Base-by-base conservation (phyloP, 495 filamentous ascomycete species). In the Aeminium ludgeri region DNA sequence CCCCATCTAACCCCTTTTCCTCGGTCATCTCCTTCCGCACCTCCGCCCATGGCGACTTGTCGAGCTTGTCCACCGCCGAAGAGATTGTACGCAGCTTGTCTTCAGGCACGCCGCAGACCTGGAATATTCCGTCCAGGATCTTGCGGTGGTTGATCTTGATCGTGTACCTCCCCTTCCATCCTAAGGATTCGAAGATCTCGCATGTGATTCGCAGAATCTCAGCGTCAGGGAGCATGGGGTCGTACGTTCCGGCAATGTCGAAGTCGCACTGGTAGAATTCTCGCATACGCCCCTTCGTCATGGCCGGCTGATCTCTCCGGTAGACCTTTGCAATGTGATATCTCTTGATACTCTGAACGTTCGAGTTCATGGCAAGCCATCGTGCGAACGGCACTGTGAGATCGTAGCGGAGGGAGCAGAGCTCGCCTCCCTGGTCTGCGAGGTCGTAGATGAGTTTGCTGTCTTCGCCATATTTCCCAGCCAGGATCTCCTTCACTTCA, bases 201-300 rank as follows among this genome's bases (percentile, higher is more conserved):
- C 67, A 76, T 16, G 82, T 71, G 44, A 94, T 85, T 31, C 78
- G 64, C 44, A 96, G 59, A 40, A 93, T 78, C 64, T 95, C 87
- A n/a, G 87, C 83, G 59, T 95, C 87, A 34, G 87, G 83, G 17
- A 95, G 66, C 87, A 96, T 95, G n/a, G 80, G 58, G 53, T 95
- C 87, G 58, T 83, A 91, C 25, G 64, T 59, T 45, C 86, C 87
- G 18, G 87, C 87, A 63, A 95, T 85, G 59, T 96, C 87, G 56
- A 95, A 92, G 61, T 96, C 87, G 61, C 86, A 94, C 65, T 96
- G 87, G 60, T 91, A 92, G 61, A 97, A 94, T 60, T 97, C 87
- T 44, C 89, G 72, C 80, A 95, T 87, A 5, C 84, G 72, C 37
- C 89, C 89, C 56, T 86, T 86, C 38, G 73, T 78, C 66, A 89